Base-by-base conservation (phyloP, 2,329 filamentous ascomycete species). In the Nigrospora oryzae region DNA sequence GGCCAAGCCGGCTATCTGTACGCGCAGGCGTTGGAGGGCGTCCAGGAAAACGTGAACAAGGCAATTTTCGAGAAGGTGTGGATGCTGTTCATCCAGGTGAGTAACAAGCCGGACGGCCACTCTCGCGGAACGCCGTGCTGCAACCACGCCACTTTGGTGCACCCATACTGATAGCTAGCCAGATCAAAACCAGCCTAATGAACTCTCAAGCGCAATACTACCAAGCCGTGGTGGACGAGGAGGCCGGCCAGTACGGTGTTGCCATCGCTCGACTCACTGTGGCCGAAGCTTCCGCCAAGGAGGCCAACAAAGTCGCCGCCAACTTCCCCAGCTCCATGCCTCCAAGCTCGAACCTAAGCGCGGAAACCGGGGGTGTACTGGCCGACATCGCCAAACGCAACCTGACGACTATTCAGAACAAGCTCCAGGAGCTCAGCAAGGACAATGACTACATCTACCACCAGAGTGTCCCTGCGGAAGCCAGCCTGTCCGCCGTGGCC, bases 371-470 rank as follows among this genome's bases (percentile, higher is more conserved):
- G 1, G 58, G 74, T 1, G 74, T 82, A 43, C 67, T 98, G 33
- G 70, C 79, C n/a, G 89, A 95, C 32, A 77, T 95, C 51, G 83
- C 88, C 14, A 95, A 89, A 62, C 80, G 89, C 49, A 91, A 97
- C 56, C 67, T 86, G 28, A 74, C 85, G 0, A 84, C 81, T 31
- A 84, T 95, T 3, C 86, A 95, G 60, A 86, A 91, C 49, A 90
- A 86, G 61, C 70, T 95, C 17, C 71, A 73, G 15, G 83, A 87
- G 49, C 75, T 90, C 41, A 74, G 77, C 53, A 95, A 95, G 58
- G 93, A 98, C 63, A 98, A 98, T 54, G 93, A 98, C 61, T 97
- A 93, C 64, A 95, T 98, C 61, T 98, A 98, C 60, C 93, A 98
- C 61, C 89, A 97, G 55, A 83, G 81, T 2, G 84, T 98, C 2